Percentiles rank a stretch among this genome's conserved stretches.
Evolutionary conservation across 164 flowering plant genomes (phyloP).

Genomic region (Vitis cinerea): DNA sequence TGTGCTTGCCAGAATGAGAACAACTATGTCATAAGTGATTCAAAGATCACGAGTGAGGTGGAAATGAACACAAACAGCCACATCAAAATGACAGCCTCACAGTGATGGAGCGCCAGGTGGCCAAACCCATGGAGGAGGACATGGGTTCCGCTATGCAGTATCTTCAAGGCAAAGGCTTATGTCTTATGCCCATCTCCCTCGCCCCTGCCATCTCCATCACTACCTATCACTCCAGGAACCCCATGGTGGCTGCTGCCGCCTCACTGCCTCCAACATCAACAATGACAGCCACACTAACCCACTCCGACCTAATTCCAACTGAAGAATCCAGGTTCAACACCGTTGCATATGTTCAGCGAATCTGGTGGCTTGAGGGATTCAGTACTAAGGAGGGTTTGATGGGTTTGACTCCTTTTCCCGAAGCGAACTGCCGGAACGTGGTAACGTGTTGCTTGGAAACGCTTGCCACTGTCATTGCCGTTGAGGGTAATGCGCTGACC

Average conservation of each 20-base stretch:
- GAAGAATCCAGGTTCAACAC: no score
- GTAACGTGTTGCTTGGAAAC: no score
- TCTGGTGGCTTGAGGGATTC: no score
- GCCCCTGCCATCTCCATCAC: constrained; percentile 90
- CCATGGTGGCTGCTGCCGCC: constrained; percentile 8
- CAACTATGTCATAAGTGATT: no score
- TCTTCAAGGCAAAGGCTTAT: constrained; percentile 91
- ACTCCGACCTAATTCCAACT: constrained; percentile 8
- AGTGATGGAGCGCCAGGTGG: constrained; percentile 83
- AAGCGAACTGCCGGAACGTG: no score
- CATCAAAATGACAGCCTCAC: constrained; percentile 53
- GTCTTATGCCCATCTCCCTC: constrained; percentile 96
- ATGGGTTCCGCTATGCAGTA: constrained; percentile 99
- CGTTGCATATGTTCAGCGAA: no score
- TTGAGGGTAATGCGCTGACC: no score
- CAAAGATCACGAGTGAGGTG: no score
- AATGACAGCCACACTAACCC: background rate
- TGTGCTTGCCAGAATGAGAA: no score
- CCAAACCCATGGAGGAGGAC: constrained; percentile 89
- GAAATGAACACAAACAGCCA: constrained; percentile 48
- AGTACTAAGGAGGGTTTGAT: no score
- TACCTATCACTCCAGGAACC: constrained; percentile 54
- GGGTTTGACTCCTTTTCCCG: no score
- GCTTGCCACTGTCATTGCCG: no score
- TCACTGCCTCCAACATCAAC: background rate